Evolutionary conservation across 257 asterid genomes (phyloP).

Genomic region (Vinca minor): DNA sequence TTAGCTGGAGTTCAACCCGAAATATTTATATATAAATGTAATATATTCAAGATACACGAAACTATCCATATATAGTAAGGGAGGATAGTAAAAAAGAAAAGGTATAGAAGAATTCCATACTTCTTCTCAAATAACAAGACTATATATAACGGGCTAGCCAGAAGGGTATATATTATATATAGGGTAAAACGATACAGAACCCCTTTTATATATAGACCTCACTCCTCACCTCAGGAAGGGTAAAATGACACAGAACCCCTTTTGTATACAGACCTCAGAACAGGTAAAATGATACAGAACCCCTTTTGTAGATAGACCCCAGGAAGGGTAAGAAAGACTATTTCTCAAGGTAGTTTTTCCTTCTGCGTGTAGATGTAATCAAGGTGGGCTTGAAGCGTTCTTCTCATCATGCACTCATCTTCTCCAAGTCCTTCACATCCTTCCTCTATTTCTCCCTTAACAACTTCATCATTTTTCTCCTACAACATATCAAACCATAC

Average conservation of each 20-base stretch:
- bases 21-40: not conserved
- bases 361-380: slow-evolving; percentile 62
- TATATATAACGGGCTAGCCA: too few relatives aligned
- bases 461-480: slow-evolving; percentile 30
- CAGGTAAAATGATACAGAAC: too few relatives aligned
- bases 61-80: not conserved
- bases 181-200: not conserved
- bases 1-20: not conserved
- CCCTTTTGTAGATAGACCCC: too few relatives aligned
- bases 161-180: not conserved
- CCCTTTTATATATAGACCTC: not conserved
- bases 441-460: slow-evolving; percentile 24
- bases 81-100: not conserved
- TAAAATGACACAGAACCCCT: too few relatives aligned
- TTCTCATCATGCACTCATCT: slow-evolving; percentile 65
- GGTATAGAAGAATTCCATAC: not conserved
- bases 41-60: not conserved
- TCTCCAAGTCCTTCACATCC: slow-evolving; percentile 47
- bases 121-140: too few relatives aligned
- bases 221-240: too few relatives aligned
- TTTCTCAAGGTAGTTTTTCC: slow-evolving; percentile 40
- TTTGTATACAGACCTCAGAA: too few relatives aligned
- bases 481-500: not conserved
- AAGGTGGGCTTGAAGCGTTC: slow-evolving; percentile 52
- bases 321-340: not conserved